These are phyloP conservation scores for Hypoxylon sp. DNA, from an alignment of 2,329 filamentous ascomycete species.

Conservation along the genomic window DNA sequence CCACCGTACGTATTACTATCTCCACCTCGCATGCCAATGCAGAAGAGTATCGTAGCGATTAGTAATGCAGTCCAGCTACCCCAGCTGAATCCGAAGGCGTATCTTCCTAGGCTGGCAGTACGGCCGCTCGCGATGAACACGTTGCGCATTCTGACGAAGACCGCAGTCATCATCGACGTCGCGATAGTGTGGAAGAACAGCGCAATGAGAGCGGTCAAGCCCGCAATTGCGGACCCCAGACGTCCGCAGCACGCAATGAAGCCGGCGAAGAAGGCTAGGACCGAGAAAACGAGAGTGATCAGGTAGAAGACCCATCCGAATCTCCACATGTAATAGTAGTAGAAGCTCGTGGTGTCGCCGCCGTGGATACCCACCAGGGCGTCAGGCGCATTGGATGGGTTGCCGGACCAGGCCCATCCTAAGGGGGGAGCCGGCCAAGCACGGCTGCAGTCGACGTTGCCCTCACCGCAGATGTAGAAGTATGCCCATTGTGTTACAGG, in stretches of 20 bases:
- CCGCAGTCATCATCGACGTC: constrained; percentile 79
- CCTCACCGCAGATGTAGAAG: constrained; percentile 83
- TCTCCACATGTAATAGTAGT: constrained; percentile 87
- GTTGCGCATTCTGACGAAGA: constrained; percentile 79
- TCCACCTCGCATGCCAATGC: constrained; percentile 69
- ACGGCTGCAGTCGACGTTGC: constrained; percentile 74
- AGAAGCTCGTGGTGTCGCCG: constrained; percentile 67
- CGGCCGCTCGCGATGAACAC: constrained; percentile 71
- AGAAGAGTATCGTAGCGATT: constrained; percentile 78
- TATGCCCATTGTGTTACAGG: constrained; percentile 87
- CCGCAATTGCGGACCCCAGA: constrained; percentile 77
- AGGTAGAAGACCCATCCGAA: constrained; percentile 95
- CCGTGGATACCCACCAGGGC: constrained; percentile 68
- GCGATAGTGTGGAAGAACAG: constrained; percentile 79
- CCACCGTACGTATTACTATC: constrained; percentile 60
- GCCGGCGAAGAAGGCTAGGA: constrained; percentile 75
- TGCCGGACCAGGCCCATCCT: constrained; percentile 76
- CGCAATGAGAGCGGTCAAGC: constrained; percentile 69
- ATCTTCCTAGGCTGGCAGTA: constrained; percentile 73
- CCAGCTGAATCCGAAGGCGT: constrained; percentile 85
- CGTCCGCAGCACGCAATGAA: constrained; percentile 80
- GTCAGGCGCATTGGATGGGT: constrained; percentile 61
- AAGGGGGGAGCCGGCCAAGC: constrained; percentile 76
- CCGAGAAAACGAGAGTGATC: constrained; percentile 84
- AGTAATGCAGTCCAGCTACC: constrained; percentile 76